Percentiles rank a stretch among this genome's conserved stretches.
Evolutionary conservation across 2,329 filamentous ascomycete genomes (phyloP).

Genomic region (Pestalotiopsis sp.): DNA sequence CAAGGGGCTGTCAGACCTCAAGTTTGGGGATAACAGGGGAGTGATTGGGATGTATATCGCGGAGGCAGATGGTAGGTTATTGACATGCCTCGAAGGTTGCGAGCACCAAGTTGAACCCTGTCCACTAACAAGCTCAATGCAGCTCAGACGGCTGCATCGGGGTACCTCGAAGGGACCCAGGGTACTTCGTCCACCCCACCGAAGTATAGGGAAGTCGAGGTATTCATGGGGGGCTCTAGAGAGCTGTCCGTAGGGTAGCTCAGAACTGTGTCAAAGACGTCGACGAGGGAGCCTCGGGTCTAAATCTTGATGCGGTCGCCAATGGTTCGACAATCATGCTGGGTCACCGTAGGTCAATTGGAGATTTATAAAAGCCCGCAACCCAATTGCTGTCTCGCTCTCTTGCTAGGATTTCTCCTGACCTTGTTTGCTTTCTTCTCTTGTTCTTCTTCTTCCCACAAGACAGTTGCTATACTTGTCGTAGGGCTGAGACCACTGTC

Average conservation of each 20-base stretch:
- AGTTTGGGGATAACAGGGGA: not conserved
- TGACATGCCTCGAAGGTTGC: not conserved
- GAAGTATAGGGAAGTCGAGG: not conserved
- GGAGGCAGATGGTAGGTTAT: not conserved
- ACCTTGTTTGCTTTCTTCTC: not conserved
- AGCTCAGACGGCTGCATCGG: not conserved
- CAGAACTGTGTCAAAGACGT: not conserved
- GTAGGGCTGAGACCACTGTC: conserved; percentile 1
- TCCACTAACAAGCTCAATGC: not conserved
- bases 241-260: not conserved
- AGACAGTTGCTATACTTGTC: not conserved
- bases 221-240: not conserved
- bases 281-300: not conserved
- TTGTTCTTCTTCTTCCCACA: not conserved
- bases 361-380: not conserved
- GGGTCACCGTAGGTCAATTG: not conserved
- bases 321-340: not conserved
- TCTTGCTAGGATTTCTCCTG: not conserved
- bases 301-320: not conserved
- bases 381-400: not conserved
- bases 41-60: not conserved
- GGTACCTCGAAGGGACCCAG: not conserved
- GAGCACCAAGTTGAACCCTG: not conserved
- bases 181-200: not conserved
- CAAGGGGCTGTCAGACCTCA: not conserved